phyloP scores from a whole-genome alignment of 257 asterid genomes.

The Leptodermis oblonga region DNA sequence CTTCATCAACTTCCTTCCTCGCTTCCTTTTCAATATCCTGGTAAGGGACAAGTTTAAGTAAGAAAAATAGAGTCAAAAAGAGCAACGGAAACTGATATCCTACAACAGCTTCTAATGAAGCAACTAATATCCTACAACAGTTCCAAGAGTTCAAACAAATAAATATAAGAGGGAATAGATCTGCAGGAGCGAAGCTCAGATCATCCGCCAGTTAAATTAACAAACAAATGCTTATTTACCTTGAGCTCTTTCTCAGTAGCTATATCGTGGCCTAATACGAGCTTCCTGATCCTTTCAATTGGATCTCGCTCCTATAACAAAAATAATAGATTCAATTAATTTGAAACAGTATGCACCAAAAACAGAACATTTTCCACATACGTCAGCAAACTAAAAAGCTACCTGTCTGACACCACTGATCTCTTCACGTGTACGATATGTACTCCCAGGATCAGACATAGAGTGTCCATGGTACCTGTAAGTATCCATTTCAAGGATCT shows the following conservation, averaged over 20 bases:
- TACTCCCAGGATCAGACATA: slow-evolving; percentile 99
- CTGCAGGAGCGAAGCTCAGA: background rate
- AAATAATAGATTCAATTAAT: slow-evolving; percentile 6
- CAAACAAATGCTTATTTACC: slow-evolving; percentile 33
- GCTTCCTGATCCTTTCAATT: slow-evolving; percentile 83
- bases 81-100: background rate
- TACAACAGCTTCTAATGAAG: too few relatives aligned
- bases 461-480: slow-evolving; percentile 98
- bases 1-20: slow-evolving; percentile 88
- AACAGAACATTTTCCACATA: background rate
- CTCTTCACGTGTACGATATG: slow-evolving; percentile 97
- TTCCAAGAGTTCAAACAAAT: background rate
- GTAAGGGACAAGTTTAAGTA: background rate
- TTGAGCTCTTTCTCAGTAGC: slow-evolving; percentile 86
- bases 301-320: slow-evolving; percentile 89
- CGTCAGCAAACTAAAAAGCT: slow-evolving; percentile 3
- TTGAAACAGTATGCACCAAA: background rate
- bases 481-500: slow-evolving; percentile 99
- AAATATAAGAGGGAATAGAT: too few relatives aligned
- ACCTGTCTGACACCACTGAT: slow-evolving; percentile 94
- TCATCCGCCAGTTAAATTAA: background rate
- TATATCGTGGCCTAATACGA: slow-evolving; percentile 64
- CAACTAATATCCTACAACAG: too few relatives aligned
- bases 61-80: slow-evolving; percentile 8
- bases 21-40: slow-evolving; percentile 89